Evolutionary conservation across 1,284 basidiomycete genomes (phyloP).

Genomic region (Nidula niveotomentosa): DNA sequence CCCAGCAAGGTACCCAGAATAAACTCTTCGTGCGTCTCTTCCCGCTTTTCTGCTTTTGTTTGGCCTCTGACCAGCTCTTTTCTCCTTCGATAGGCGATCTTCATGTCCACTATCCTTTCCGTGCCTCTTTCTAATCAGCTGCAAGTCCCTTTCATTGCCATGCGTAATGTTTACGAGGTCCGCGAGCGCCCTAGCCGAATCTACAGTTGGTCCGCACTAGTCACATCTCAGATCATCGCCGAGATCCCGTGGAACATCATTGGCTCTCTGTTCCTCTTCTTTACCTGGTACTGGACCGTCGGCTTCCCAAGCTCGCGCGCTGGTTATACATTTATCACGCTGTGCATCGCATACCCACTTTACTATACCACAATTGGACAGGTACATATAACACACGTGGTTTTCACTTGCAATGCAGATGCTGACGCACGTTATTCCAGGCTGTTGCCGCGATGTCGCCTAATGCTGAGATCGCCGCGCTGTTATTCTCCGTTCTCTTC

Average conservation of each 20-base stretch:
- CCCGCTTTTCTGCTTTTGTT: not conserved
- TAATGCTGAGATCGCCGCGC: conserved; percentile 61
- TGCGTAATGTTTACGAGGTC: conserved; percentile 65
- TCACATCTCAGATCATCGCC: conserved; percentile 60
- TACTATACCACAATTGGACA: conserved; percentile 55
- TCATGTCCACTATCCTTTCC: conserved; percentile 45
- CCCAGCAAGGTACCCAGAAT: conserved; percentile 77
- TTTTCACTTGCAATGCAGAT: too few relatives aligned
- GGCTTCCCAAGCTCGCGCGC: conserved; percentile 48
- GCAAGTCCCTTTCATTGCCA: conserved; percentile 43
- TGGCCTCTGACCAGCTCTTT: not conserved
- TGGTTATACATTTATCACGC: conserved; percentile 53
- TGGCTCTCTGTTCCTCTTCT: conserved; percentile 54
- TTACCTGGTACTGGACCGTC: conserved; percentile 55
- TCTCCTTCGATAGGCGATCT: conserved; percentile 32
- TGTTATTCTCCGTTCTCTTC: conserved; percentile 69
- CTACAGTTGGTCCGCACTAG: conserved; percentile 81
- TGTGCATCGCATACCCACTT: conserved; percentile 46
- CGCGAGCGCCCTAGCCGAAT: conserved; percentile 78
- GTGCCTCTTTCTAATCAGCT: conserved; percentile 47
- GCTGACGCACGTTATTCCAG: conserved; percentile 21
- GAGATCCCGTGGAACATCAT: conserved; percentile 71
- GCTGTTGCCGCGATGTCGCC: conserved; percentile 69
- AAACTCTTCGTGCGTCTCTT: conserved; percentile 66
- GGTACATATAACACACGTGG: too few relatives aligned